Conservation (phyloP, 2,329 filamentous ascomycete genomes). For the Coleophoma eucalyptorum region DNA sequence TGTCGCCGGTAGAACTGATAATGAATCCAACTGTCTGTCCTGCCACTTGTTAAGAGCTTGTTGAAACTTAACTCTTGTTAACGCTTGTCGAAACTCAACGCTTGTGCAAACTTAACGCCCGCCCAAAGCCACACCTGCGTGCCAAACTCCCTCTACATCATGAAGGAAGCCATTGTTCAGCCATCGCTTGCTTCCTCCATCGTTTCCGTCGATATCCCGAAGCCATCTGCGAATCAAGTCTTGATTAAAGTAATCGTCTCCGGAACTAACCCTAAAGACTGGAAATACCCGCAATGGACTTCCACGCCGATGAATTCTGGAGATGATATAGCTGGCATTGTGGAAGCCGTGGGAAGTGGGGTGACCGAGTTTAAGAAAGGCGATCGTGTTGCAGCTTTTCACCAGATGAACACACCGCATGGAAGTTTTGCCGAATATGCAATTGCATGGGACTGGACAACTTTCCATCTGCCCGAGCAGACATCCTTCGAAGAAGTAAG, state of each 20-base stretch:
- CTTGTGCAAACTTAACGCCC: too few relatives aligned
- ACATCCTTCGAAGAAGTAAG: conserved; percentile 8
- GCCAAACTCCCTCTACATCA: too few relatives aligned
- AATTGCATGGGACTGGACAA: conserved; percentile 47
- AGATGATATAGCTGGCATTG: conserved; percentile 39
- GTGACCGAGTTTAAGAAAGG: conserved; percentile 39
- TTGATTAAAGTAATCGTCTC: conserved; percentile 38
- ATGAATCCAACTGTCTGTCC: too few relatives aligned
- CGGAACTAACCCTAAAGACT: conserved; percentile 44
- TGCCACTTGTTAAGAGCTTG: too few relatives aligned
- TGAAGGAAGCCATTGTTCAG: too few relatives aligned
- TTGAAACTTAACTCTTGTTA: too few relatives aligned
- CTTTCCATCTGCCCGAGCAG: conserved; percentile 32
- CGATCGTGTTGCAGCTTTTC: conserved; percentile 41
- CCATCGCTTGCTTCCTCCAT: too few relatives aligned
- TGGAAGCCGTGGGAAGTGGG: conserved; percentile 40
- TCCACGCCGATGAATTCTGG: conserved; percentile 28
- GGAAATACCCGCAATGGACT: conserved; percentile 17
- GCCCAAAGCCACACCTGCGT: too few relatives aligned
- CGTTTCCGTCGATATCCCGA: conserved; percentile 23
- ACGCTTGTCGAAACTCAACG: too few relatives aligned
- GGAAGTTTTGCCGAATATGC: conserved; percentile 59
- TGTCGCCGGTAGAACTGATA: too few relatives aligned
- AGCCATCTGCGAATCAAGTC: conserved; percentile 33
- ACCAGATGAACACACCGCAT: conserved; percentile 41